phyloP scores from a whole-genome alignment of 2,329 filamentous ascomycete genomes.

The Diaporthe longicolla region DNA sequence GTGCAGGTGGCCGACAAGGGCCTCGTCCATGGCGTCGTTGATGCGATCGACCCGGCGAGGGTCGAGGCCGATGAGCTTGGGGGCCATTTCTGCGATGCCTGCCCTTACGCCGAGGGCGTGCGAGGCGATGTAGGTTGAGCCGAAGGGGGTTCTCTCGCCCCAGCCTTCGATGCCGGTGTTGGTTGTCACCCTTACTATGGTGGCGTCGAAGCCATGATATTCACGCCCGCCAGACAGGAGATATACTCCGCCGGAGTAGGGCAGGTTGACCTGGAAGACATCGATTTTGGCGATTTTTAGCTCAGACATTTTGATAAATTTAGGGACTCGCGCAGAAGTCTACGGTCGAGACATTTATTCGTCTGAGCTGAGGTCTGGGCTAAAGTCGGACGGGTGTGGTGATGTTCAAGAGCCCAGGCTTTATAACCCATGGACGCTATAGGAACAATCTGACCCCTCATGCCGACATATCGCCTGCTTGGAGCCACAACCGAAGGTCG shows the following conservation, averaged over 20 bases:
- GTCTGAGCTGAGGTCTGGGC: too few species aligned
- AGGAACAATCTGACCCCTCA: background rate
- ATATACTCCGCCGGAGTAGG: background rate
- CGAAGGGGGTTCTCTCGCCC: background rate
- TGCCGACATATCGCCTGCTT: background rate
- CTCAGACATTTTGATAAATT: background rate
- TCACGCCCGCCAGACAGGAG: background rate
- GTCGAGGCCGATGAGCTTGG: background rate
- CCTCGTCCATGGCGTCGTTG: background rate
- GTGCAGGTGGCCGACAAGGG: background rate
- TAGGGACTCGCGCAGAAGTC: background rate
- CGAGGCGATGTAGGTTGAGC: background rate
- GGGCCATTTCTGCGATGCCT: background rate
- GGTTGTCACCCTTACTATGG: background rate
- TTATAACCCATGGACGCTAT: too few species aligned
- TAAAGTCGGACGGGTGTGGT: accelerated
- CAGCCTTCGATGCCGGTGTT: background rate
- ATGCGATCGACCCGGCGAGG: background rate
- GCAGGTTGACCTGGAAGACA: background rate
- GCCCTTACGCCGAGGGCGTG: slow-evolving; percentile 5
- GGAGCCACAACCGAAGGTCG: background rate
- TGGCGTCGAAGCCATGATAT: background rate
- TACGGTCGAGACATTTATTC: too few species aligned
- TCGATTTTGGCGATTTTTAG: background rate
- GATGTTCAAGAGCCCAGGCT: background rate